These are phyloP conservation scores for Limonomyces culmigenus DNA, from an alignment of 1,284 basidiomycete genomes.

Conservation along the genomic window DNA sequence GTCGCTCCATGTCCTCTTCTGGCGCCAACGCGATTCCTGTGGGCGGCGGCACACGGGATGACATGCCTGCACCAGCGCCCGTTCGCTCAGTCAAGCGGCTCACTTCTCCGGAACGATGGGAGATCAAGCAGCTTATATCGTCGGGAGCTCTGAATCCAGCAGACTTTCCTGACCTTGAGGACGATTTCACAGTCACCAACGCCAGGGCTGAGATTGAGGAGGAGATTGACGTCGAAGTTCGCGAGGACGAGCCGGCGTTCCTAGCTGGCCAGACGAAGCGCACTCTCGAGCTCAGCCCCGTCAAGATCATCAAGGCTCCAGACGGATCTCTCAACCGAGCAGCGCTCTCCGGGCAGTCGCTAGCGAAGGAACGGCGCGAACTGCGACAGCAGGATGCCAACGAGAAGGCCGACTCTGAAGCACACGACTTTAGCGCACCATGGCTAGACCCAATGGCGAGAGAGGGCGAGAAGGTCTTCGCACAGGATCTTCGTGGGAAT, in stretches of 20 bases:
- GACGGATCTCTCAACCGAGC: conserved; percentile 93
- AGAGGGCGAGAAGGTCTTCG: conserved; percentile 75
- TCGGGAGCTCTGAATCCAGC: conserved; percentile 85
- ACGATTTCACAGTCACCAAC: conserved; percentile 68
- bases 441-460: conserved; percentile 99
- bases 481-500: conserved; percentile 81
- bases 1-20: conserved; percentile 37
- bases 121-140: conserved; percentile 96
- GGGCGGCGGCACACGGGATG: conserved; percentile 30
- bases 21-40: conserved; percentile 60
- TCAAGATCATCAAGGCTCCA: conserved; percentile 92
- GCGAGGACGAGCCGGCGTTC: conserved; percentile 95
- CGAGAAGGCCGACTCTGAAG: conserved; percentile 86
- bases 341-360: conserved; percentile 80
- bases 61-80: conserved; percentile 8
- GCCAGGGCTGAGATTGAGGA: conserved; percentile 83
- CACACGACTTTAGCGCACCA: conserved; percentile 83
- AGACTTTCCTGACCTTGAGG: conserved; percentile 93
- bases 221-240: conserved; percentile 93
- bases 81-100: conserved; percentile 76
- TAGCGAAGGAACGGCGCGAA: conserved; percentile 92
- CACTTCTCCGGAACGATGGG: conserved; percentile 96
- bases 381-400: conserved; percentile 89
- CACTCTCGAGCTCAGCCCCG: conserved; percentile 89
- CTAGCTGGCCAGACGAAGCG: conserved; percentile 91